phyloP scores from a whole-genome alignment of 2,329 filamentous ascomycete species.

The Fusarium floridanum region DNA sequence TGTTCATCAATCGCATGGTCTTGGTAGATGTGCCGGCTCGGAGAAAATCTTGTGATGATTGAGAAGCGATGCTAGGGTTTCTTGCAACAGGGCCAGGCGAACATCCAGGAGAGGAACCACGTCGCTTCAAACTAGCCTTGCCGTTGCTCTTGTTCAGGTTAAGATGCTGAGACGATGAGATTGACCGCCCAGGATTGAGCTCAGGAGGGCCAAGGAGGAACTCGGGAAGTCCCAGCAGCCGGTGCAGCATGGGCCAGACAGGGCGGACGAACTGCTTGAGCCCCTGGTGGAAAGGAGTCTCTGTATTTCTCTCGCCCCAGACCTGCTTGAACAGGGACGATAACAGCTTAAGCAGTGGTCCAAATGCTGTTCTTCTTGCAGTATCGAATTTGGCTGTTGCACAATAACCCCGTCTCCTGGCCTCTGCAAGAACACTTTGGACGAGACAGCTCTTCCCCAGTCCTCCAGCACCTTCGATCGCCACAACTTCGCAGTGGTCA shows the following conservation, averaged over 20 bases:
- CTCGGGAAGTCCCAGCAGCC: constrained; percentile 73
- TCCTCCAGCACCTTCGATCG: constrained; percentile 71
- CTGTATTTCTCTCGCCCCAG: constrained; percentile 75
- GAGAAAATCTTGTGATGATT: constrained; percentile 71
- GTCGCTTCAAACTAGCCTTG: constrained; percentile 54
- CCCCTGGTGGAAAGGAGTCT: constrained; percentile 72
- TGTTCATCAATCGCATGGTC: constrained; percentile 84
- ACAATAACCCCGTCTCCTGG: constrained; percentile 72
- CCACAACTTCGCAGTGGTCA: constrained; percentile 74
- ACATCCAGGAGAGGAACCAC: constrained; percentile 63
- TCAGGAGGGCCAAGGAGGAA: constrained; percentile 73
- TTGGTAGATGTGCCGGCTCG: constrained; percentile 70
- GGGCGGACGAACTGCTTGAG: constrained; percentile 73
- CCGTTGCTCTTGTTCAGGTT: constrained; percentile 48
- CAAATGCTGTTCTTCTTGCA: constrained; percentile 71
- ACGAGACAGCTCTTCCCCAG: constrained; percentile 76
- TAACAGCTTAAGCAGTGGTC: constrained; percentile 72
- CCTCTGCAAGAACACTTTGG: constrained; percentile 72
- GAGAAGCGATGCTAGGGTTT: constrained; percentile 57
- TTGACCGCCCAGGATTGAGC: constrained; percentile 49
- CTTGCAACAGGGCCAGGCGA: constrained; percentile 54
- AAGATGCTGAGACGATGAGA: constrained; percentile 53
- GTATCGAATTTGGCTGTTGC: constrained; percentile 76
- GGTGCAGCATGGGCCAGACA: constrained; percentile 74
- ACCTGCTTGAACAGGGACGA: constrained; percentile 77